Percentiles rank a stretch among this genome's conserved stretches.
phyloP scores from a whole-genome alignment of 306 rosid genomes.

The Delonix regia region DNA sequence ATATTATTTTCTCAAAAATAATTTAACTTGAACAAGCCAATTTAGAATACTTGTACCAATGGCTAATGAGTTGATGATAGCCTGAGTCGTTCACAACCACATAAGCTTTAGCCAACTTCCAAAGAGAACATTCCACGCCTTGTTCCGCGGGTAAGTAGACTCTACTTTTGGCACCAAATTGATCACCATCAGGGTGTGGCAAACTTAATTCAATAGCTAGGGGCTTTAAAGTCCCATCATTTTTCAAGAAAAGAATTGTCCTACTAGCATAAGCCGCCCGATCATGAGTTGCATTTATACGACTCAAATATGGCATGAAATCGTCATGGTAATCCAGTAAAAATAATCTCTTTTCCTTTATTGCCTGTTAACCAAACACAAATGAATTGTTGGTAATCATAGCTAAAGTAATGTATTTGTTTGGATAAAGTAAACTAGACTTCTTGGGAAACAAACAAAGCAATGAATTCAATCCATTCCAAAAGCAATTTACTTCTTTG shows the following conservation, averaged over 20 bases:
- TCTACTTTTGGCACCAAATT: not conserved
- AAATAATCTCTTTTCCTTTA: not conserved
- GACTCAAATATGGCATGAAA: not conserved
- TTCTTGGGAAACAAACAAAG: too few species aligned
- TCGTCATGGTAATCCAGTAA: not conserved
- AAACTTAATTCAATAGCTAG: not conserved
- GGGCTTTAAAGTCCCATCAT: not conserved
- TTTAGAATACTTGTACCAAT: not conserved
- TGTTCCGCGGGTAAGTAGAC: not conserved
- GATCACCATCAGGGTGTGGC: not conserved
- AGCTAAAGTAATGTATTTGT: too few species aligned
- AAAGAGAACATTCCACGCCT: not conserved
- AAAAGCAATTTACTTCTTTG: too few species aligned
- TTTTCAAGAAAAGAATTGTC: not conserved
- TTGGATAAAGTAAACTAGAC: too few species aligned
- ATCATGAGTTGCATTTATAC: not conserved
- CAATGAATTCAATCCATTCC: too few species aligned
- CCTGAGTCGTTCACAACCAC: not conserved
- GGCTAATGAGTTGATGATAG: not conserved
- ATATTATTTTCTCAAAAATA: too few species aligned
- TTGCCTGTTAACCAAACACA: not conserved
- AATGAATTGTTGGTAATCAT: not conserved
- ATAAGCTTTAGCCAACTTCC: not conserved
- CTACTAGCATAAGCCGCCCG: not conserved
- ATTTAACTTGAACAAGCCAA: too few species aligned